Base-by-base conservation (phyloP, 768 basidiomycete species). In the Astraeus odoratus region DNA sequence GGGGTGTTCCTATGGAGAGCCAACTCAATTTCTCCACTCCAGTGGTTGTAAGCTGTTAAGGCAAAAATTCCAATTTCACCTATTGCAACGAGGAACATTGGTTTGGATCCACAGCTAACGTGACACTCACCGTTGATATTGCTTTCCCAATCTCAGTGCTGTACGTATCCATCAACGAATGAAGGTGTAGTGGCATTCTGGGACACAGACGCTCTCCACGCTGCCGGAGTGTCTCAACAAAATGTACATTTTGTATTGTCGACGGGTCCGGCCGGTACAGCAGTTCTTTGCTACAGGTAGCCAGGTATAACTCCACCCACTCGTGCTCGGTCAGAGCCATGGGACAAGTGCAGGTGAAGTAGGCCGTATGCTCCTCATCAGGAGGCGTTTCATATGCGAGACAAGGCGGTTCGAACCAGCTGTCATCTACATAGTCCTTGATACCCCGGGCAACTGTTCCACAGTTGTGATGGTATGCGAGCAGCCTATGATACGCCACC, bases 401-500 rank as follows among this genome's bases (percentile, higher is more conserved):
- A 29, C 13, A 31, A 13, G 30, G 30, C 13, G 30, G 12, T 10
- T 13, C 30, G n/a, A 31, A 31, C 30, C 30, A 31, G 30, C n/a
- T n/a, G 3, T 12, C 30, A 13, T 31, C 10, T n/a, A 31, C 30
- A n/a, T 13, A 29, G 13, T 29, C 27, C 27, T 31, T n/a, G 10
- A 31, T 10, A n/a, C n/a, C 12, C 7, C 30, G 30, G n/a, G n/a
- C 12, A 23, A 39, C 52, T 12, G 43, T 58, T 5, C 66, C 68
- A 47, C 72, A 72, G 23, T 59, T 46, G 25, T 57, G 55, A 50
- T 71, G 70, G 49, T 73, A 74, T 30, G 64, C 60, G 36, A 68
- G 66, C 31, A 75, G 59, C 19, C 67, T 67, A 55, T 66, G 62
- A 44, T 69, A 67, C 22, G 62, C 65, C 10, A 64, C 67, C 8